Evolutionary conservation across 495 filamentous ascomycete species (phyloP).

Genomic region (Penicillium odoratum): DNA sequence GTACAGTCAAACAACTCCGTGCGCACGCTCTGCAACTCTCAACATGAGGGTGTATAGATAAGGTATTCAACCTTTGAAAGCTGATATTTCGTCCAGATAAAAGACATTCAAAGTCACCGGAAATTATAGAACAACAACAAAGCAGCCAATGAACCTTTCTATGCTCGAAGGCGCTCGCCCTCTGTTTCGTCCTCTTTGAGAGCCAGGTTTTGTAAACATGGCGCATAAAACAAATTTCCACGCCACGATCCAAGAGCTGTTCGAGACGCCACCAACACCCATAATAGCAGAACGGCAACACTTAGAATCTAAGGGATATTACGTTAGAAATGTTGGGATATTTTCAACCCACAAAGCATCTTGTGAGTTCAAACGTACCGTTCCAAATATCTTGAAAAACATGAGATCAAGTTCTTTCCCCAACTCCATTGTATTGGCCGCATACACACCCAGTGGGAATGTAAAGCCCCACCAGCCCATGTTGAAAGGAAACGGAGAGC

Average conservation of each 20-base stretch:
- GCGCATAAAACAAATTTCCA: constrained; percentile 47
- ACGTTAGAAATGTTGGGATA: background rate
- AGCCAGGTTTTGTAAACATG: constrained; percentile 46
- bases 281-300: constrained; percentile 40
- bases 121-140: no score
- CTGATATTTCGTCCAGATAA: no score
- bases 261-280: constrained; percentile 39
- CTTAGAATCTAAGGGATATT: constrained; percentile 33
- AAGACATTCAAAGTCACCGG: no score
- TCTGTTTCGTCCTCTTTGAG: constrained; percentile 21
- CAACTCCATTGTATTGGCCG: constrained; percentile 46
- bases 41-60: no score
- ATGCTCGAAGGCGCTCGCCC: constrained; percentile 12
- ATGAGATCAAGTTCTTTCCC: constrained; percentile 43
- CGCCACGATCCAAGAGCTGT: constrained; percentile 41
- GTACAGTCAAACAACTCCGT: no score
- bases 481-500: constrained; percentile 55
- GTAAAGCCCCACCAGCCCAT: constrained; percentile 67
- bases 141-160: background rate
- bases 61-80: no score
- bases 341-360: no score
- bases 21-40: no score
- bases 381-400: constrained; percentile 54
- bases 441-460: constrained; percentile 58
- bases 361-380: constrained; percentile 15